Evolutionary conservation across 148 eudicot genomes (phyloP).

Genomic region (Vaccinium macrocarpon): DNA sequence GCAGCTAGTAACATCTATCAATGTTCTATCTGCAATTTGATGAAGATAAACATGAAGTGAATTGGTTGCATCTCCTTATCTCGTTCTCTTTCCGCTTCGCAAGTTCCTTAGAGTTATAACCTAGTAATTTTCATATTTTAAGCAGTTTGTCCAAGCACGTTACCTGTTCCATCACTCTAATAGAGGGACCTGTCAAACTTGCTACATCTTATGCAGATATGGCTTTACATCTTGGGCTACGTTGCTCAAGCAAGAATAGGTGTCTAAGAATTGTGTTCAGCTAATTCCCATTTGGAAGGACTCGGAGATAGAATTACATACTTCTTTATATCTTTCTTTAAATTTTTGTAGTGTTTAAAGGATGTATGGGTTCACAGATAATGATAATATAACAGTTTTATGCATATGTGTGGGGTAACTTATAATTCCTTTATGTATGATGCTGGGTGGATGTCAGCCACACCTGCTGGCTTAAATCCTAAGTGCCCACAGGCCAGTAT

Average conservation of each 20-base stretch:
- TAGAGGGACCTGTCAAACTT: background rate
- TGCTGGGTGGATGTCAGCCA: background rate
- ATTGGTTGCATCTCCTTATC: background rate
- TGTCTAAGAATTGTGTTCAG: no score
- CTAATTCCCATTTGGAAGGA: no score
- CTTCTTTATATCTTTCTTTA: background rate
- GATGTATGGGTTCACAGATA: background rate
- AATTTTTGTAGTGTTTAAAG: background rate
- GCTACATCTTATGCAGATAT: background rate
- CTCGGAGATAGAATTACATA: background rate
- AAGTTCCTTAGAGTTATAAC: background rate
- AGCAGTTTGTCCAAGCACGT: background rate
- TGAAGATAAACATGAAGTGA: slow-evolving; percentile 7
- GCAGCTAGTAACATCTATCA: no score
- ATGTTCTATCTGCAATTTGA: background rate
- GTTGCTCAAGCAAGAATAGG: no score
- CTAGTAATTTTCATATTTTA: no score
- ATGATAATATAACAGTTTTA: background rate
- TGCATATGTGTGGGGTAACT: background rate
- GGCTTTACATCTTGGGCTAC: background rate
- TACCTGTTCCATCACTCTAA: background rate
- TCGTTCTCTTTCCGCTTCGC: background rate
- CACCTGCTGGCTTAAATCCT: background rate
- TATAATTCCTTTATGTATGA: background rate
- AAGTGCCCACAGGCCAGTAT: background rate